These are phyloP conservation scores for Pseudogymnoascus pannorum DNA, from an alignment of 2,329 filamentous ascomycete species.

Conservation along the genomic window DNA sequence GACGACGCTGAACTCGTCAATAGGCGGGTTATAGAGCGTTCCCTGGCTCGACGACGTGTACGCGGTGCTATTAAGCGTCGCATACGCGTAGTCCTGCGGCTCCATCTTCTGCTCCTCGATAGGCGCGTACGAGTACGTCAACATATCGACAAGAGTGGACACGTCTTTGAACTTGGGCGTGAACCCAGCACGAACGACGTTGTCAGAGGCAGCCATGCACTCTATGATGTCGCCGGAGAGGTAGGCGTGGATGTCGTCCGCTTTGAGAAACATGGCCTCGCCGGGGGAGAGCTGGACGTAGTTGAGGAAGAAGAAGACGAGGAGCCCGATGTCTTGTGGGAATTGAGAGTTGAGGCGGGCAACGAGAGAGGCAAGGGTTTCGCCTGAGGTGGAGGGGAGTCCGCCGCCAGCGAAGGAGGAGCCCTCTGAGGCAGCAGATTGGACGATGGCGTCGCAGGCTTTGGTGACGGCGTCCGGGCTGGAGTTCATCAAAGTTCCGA, in stretches of 20 bases:
- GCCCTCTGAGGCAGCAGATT: slow-evolving; percentile 60
- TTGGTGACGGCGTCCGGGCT: slow-evolving; percentile 56
- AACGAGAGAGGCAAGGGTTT: slow-evolving; percentile 70
- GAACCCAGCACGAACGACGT: slow-evolving; percentile 93
- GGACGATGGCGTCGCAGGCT: slow-evolving; percentile 62
- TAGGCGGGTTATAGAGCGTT: slow-evolving; percentile 85
- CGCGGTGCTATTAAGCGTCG: slow-evolving; percentile 68
- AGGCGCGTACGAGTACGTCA: slow-evolving; percentile 92
- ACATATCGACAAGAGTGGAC: slow-evolving; percentile 75
- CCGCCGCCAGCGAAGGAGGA: slow-evolving; percentile 68
- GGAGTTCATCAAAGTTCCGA: slow-evolving; percentile 74
- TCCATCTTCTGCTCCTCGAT: slow-evolving; percentile 93
- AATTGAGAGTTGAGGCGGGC: slow-evolving; percentile 74
- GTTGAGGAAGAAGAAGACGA: slow-evolving; percentile 96
- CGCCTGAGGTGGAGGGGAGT: slow-evolving; percentile 57
- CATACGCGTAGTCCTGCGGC: slow-evolving; percentile 79
- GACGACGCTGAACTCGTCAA: slow-evolving; percentile 91
- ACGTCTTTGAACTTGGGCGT: slow-evolving; percentile 99
- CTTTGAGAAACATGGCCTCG: slow-evolving; percentile 91
- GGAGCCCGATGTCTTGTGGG: slow-evolving; percentile 82
- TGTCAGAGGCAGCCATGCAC: slow-evolving; percentile 99
- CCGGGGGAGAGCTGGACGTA: slow-evolving; percentile 81
- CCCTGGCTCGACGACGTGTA: slow-evolving; percentile 71
- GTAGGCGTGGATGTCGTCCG: slow-evolving; percentile 97
- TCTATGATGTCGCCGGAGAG: slow-evolving; percentile 91